Evolutionary conservation across 805 yeast species (phyloP).

Genomic region (Lipomyces oligophaga): DNA sequence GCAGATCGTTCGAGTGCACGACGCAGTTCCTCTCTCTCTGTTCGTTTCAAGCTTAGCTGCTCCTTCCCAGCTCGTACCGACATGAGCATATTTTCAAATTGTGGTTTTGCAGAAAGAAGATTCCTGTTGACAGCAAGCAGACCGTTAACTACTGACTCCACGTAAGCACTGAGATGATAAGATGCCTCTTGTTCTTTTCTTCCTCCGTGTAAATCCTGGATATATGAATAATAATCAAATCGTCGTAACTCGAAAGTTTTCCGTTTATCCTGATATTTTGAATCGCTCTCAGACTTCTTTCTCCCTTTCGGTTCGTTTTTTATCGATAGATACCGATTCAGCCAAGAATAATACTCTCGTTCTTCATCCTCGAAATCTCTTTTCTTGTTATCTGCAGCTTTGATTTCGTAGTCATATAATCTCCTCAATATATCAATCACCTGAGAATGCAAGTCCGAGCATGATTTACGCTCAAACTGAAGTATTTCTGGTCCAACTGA

Average conservation of each 20-base stretch:
- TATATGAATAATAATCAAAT: conserved; percentile 42
- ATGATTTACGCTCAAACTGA: conserved; percentile 25
- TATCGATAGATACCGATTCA: conserved; percentile 41
- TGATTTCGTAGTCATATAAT: conserved; percentile 43
- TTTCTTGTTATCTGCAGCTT: conserved; percentile 40
- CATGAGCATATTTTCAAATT: conserved; percentile 34
- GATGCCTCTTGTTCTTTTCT: conserved; percentile 42
- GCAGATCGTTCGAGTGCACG: conserved; percentile 38
- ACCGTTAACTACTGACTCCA: conserved; percentile 37
- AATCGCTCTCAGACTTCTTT: conserved; percentile 37
- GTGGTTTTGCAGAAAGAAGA: conserved; percentile 34
- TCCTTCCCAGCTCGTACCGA: conserved; percentile 22
- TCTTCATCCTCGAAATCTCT: conserved; percentile 46
- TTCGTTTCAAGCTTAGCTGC: conserved; percentile 36
- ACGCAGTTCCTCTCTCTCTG: conserved; percentile 40
- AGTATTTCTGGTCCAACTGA: conserved; percentile 26
- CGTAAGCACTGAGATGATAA: conserved; percentile 39
- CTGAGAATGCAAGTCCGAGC: conserved; percentile 35
- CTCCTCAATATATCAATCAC: conserved; percentile 41
- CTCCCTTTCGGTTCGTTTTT: conserved; percentile 37
- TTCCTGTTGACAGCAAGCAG: conserved; percentile 33
- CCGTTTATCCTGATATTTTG: conserved; percentile 42
- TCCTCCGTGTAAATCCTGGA: conserved; percentile 44
- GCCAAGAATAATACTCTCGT: conserved; percentile 44
- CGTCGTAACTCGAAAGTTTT: conserved; percentile 42